A percentile compares a stretch with the other conserved stretches of the same genome.
Evolutionary conservation across 352 stramenopile genomes (phyloP).

Genomic region (Globisporangium acanthophoron): DNA sequence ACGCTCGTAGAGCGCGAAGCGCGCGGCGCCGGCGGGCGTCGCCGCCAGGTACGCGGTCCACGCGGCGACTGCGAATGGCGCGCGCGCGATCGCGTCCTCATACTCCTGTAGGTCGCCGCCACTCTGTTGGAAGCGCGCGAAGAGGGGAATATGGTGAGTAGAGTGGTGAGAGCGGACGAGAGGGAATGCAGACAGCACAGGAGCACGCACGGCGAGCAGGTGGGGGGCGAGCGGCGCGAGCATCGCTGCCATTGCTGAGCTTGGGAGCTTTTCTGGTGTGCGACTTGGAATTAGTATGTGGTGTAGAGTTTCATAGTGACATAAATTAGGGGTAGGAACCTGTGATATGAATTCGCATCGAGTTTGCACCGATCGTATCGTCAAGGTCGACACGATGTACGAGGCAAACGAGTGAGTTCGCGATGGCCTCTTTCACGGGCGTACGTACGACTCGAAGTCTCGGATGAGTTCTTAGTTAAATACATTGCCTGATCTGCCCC

Average conservation of each 20-base stretch:
- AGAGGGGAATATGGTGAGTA: neutral
- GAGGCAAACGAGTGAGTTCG: too few species aligned
- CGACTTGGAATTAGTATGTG: neutral
- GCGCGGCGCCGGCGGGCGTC: slow-evolving; percentile 13
- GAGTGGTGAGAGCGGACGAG: too few species aligned
- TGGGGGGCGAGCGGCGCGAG: neutral
- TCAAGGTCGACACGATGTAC: too few species aligned
- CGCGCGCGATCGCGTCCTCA: slow-evolving; percentile 81
- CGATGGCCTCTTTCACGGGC: too few species aligned
- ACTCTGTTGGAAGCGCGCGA: neutral
- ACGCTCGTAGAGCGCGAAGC: slow-evolving; percentile 82
- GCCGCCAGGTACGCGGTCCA: slow-evolving; percentile 69
- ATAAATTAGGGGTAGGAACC: neutral
- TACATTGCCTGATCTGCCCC: neutral
- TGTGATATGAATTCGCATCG: too few species aligned
- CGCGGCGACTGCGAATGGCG: slow-evolving; percentile 81
- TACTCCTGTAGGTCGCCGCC: slow-evolving; percentile 29
- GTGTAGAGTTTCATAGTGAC: neutral
- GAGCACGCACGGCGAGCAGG: neutral
- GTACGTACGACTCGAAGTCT: too few species aligned
- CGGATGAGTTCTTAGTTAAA: neutral
- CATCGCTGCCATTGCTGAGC: neutral
- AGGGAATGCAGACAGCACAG: neutral
- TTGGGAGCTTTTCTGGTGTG: neutral
- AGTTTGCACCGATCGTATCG: too few species aligned